Conservation (phyloP, 192 early-diverging fungal species). For the Coemansia sp. region DNA sequence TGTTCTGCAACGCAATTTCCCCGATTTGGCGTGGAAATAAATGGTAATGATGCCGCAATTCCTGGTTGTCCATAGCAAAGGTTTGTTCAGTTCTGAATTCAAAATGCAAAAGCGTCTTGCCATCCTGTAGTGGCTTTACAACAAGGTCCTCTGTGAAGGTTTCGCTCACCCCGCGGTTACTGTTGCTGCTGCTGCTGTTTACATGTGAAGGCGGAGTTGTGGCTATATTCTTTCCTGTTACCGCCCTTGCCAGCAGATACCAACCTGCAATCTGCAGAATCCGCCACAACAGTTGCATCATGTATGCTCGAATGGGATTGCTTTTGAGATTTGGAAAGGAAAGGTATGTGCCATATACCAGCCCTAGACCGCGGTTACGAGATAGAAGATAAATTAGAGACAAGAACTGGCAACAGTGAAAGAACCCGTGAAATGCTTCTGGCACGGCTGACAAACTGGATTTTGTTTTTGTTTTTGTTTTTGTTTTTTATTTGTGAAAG, state of each 20-base stretch:
- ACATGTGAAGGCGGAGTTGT: not conserved
- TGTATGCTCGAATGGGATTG: not conserved
- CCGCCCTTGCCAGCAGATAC: not conserved
- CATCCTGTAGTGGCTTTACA: constrained; percentile 71
- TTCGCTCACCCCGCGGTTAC: constrained; percentile 26
- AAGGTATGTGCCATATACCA: not conserved
- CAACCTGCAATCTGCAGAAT: constrained; percentile 15
- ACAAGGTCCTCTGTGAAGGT: constrained; percentile 68
- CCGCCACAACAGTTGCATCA: constrained; percentile 14
- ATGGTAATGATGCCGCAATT: constrained; percentile 67
- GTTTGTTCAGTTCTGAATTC: constrained; percentile 62
- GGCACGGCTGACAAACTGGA: too few relatives aligned
- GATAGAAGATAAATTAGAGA: too few relatives aligned
- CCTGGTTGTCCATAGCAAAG: constrained; percentile 10
- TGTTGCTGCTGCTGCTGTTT: constrained; percentile 13
- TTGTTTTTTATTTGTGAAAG: not conserved
- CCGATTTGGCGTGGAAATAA: constrained; percentile 83
- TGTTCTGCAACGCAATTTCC: constrained; percentile 73
- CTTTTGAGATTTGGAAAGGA: not conserved
- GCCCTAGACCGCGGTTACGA: too few relatives aligned
- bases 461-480: too few relatives aligned
- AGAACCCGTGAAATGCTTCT: too few relatives aligned
- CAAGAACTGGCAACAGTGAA: too few relatives aligned
- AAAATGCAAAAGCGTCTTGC: constrained; percentile 80
- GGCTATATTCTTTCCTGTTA: not conserved